phyloP scores from a whole-genome alignment of 2,329 filamentous ascomycete genomes.

The Phoma sp. region DNA sequence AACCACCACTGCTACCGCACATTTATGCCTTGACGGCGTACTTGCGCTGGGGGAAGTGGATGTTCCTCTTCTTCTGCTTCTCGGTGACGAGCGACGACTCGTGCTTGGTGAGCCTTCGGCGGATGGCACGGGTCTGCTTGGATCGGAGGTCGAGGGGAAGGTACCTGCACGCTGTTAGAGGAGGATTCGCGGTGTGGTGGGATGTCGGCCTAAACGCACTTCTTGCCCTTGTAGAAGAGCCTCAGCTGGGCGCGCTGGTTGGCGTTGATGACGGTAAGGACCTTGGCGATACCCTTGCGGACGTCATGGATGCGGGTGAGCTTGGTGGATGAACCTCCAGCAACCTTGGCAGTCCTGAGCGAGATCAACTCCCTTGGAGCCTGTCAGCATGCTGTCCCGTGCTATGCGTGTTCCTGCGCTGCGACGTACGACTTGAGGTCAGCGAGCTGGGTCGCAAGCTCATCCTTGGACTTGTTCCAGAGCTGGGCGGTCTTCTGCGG shows the following conservation, averaged over 20 bases:
- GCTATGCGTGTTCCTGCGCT: slow-evolving; percentile 7
- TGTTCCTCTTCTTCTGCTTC: slow-evolving; percentile 95
- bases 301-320: slow-evolving; percentile 84
- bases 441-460: slow-evolving; percentile 75
- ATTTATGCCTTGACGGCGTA: slow-evolving; percentile 91
- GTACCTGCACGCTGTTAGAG: slow-evolving; percentile 61
- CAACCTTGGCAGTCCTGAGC: slow-evolving; percentile 98
- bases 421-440: slow-evolving; percentile 48
- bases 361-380: slow-evolving; percentile 76
- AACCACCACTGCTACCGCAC: slow-evolving; percentile 38
- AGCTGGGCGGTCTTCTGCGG: slow-evolving; percentile 83
- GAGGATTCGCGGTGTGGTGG: background rate
- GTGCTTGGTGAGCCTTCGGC: slow-evolving; percentile 90
- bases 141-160: slow-evolving; percentile 95
- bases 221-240: slow-evolving; percentile 99
- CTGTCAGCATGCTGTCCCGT: slow-evolving; percentile 38
- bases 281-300: slow-evolving; percentile 98
- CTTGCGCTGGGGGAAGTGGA: slow-evolving; percentile 98
- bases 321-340: slow-evolving; percentile 90
- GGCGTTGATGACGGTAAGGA: slow-evolving; percentile 99
- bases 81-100: slow-evolving; percentile 84
- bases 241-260: slow-evolving; percentile 94
- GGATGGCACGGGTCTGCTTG: slow-evolving; percentile 98
- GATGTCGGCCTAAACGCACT: slow-evolving; percentile 54
- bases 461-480: slow-evolving; percentile 99